Base-by-base conservation (phyloP, 2,329 filamentous ascomycete species). In the Ceratocystis alfenasii region DNA sequence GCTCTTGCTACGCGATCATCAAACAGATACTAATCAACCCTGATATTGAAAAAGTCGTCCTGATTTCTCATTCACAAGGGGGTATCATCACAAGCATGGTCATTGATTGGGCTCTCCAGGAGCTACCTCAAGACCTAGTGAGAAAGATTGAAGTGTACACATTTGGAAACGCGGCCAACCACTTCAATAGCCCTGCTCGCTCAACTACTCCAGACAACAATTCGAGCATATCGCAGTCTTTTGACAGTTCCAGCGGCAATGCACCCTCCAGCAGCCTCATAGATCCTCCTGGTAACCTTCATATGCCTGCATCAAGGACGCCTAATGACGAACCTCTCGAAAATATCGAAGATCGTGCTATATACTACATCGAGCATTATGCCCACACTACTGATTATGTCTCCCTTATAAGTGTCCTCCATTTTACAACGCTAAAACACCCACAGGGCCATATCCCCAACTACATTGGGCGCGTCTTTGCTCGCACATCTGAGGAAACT, bases 311-410 rank as follows among this genome's bases (percentile, higher is more conserved):
- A 6, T 15, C 28, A 36, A 36, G 25, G 6, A 12, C 55, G 5
- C 22, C 17, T 7, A 8, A n/a, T 25, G 28, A 59, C 12, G 15
- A 20, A 17, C 57, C 64, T n/a, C 55, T 68, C 5, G 62, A 46
- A 10, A 53, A 62, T 6, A 46, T 62, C 22, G 61, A 64, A 46
- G 77, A 78, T 68, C 75, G 78, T 50, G 81, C 82, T 2, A 85
- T 93, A 63, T 79, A 81, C 5, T 81, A 91, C 69, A 86, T 94
- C 48, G 89, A 94, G 74, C 89, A 94, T 74, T 94, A 92, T 71
- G 87, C 86, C 2, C 88, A 92, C 72, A 81, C 80, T 7, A 81
- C 79, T 17, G 89, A 94, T 70, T 88, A 90, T 69, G 88, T 93
- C 1, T 82, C 88, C 3, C 76, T 85, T 8, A 89, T 87, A 80